phyloP scores from a whole-genome alignment of 2,329 filamentous ascomycete species.

The Dendryphion nanum region DNA sequence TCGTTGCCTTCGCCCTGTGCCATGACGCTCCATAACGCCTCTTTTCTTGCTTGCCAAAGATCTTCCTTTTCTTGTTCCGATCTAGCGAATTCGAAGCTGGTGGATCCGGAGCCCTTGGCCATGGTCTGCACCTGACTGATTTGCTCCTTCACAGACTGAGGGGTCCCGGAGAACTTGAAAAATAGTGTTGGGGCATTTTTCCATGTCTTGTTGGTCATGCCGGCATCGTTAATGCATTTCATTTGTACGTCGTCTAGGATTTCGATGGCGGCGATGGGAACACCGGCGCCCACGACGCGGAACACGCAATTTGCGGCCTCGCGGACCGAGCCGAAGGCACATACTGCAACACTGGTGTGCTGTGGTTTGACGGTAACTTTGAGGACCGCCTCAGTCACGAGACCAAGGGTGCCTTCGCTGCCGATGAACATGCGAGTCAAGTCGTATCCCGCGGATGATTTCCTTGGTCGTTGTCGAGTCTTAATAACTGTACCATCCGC shows the following conservation, averaged over 20 bases:
- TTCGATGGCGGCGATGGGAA: conserved; percentile 88
- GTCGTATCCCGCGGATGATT: conserved; percentile 90
- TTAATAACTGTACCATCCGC: conserved; percentile 89
- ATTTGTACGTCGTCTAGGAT: conserved; percentile 92
- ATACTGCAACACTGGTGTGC: conserved; percentile 76
- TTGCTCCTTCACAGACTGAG: conserved; percentile 73
- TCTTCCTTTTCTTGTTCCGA: conserved; percentile 64
- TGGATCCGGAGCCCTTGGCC: conserved; percentile 58
- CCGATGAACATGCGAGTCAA: conserved; percentile 87
- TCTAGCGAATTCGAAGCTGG: conserved; percentile 68
- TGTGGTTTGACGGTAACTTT: conserved; percentile 82
- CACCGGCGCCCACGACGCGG: conserved; percentile 73
- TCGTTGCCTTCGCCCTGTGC: conserved; percentile 59
- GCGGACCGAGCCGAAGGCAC: conserved; percentile 63
- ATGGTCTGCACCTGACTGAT: conserved; percentile 65
- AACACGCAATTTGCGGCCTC: conserved; percentile 77
- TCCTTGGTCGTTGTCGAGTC: conserved; percentile 82
- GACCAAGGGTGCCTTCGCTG: conserved; percentile 84
- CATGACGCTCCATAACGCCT: conserved; percentile 71
- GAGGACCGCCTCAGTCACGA: conserved; percentile 87
- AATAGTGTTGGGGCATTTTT: conserved; percentile 70
- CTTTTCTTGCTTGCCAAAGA: conserved; percentile 74
- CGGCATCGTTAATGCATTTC: conserved; percentile 66
- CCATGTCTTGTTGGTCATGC: conserved; percentile 64
- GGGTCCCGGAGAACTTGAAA: conserved; percentile 71